Conservation (phyloP, 176 grass and related monocot genomes). For the Oryza longistaminata region DNA sequence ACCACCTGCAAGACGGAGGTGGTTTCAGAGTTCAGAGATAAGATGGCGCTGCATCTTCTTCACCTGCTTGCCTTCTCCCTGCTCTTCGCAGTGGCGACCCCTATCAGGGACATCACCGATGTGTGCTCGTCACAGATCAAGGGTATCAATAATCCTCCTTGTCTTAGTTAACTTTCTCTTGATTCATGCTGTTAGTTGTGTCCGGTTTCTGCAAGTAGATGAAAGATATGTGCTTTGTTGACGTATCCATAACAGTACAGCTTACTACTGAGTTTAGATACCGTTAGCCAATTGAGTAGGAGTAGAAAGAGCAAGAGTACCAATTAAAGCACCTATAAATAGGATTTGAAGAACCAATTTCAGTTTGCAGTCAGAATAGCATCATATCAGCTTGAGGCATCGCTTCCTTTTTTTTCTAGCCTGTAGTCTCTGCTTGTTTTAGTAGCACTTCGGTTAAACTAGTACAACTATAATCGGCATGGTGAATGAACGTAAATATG, state of each 20-base stretch:
- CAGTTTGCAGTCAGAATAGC: background rate
- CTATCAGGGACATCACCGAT: conserved; percentile 50
- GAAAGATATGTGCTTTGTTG: background rate
- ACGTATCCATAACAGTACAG: background rate
- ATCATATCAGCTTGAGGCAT: background rate
- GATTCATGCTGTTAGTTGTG: background rate
- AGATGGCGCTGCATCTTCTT: conserved; percentile 42
- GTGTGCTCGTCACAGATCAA: conserved; percentile 49
- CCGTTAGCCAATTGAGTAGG: background rate
- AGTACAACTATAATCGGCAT: background rate
- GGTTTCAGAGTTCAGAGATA: conserved; percentile 33
- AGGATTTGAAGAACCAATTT: background rate
- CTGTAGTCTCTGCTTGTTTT: background rate
- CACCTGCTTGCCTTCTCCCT: conserved; percentile 45
- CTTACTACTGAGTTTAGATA: background rate
- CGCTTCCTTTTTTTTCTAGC: background rate
- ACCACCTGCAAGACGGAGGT: background rate
- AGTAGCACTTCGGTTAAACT: background rate
- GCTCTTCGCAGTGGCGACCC: conserved; percentile 49
- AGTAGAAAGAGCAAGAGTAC: background rate
- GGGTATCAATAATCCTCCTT: conserved; percentile 22
- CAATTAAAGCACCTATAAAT: background rate
- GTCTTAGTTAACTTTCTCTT: background rate
- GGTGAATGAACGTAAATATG: background rate
- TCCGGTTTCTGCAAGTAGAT: background rate